Base-by-base conservation (phyloP, 768 basidiomycete genomes). In the Podaxis sp. region DNA sequence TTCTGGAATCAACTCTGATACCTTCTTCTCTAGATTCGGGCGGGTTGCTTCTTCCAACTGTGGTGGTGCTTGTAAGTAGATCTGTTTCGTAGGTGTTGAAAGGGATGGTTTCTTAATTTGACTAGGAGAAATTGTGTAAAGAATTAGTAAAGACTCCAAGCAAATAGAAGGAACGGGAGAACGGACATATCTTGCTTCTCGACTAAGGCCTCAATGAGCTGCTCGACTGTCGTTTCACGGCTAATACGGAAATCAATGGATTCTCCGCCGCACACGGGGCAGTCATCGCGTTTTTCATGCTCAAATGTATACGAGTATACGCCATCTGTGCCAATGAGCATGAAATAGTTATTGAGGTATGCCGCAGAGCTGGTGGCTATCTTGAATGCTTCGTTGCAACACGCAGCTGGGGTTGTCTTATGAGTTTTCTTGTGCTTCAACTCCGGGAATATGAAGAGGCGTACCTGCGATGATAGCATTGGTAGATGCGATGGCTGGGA, bases 341-440 rank as follows among this genome's bases (percentile, higher is more conserved):
- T 95, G 76, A 99, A 97, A 73, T 99, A 99, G 73, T 98, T 98
- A 76, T 96, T 92, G 59, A 99, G 81, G 72, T 88, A 96, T 4
- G 95, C 93, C 0, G 96, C 96, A 24, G 93, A 93, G 66, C 88
- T 93, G 0, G 97, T 99, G 24, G 94, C 96, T 63, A 99, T 94
- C 77, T 99, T 99, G 82, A 99, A 96, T 15, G 97, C 97, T 76
- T 99, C 97, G 69, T 97, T 99, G 71, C 96, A 99, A 77, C 96
- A 99, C 2, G 96, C 91, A 41, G 96, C 96, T 92, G 52, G 44
- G 44, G 20, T 46, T 20, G n/a, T 28, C 37, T 72, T 7, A 65
- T 33, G 10, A 33, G 33, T 2, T 49, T 38, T 26, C 1, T 13
- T 20, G 24, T 13, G 36, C 11, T 40, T 13, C 13, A 26, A 30